phyloP scores from a whole-genome alignment of 139 green algal genomes.

The Tetratostichococcus sp. region DNA sequence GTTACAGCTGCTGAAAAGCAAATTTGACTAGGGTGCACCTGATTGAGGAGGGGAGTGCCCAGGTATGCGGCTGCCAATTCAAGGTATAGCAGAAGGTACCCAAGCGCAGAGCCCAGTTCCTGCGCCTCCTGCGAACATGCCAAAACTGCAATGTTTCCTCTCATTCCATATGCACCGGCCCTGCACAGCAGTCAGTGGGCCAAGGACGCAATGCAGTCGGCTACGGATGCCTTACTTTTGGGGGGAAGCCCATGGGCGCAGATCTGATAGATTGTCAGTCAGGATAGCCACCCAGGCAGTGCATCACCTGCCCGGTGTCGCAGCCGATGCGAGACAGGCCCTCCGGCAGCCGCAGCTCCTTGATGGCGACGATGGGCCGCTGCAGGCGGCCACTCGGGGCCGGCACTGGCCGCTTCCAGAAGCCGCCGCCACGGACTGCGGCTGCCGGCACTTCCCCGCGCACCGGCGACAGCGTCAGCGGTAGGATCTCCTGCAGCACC shows the following conservation, averaged over 20 bases:
- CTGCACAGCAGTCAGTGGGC: no score
- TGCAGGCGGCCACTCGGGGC: no score
- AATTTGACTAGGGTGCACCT: background rate
- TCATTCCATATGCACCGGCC: no score
- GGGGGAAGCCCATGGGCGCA: no score
- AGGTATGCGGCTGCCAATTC: background rate
- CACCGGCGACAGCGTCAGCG: background rate
- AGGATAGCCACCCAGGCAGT: no score
- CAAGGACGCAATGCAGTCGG: no score
- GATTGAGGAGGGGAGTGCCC: background rate
- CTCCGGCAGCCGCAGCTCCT: background rate
- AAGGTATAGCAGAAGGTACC: background rate
- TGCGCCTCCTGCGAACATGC: background rate
- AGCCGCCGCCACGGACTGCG: background rate
- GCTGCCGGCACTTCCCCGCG: background rate
- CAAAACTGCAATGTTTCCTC: no score
- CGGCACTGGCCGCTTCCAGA: background rate
- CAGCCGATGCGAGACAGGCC: background rate
- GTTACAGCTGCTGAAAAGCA: no score
- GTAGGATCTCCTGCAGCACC: background rate
- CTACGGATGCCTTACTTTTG: no score
- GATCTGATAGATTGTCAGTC: no score
- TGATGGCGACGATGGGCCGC: background rate
- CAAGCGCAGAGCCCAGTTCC: background rate
- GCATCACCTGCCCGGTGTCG: background rate